phyloP scores from a whole-genome alignment of 768 basidiomycete species.

The Sarcodon aspratus region DNA sequence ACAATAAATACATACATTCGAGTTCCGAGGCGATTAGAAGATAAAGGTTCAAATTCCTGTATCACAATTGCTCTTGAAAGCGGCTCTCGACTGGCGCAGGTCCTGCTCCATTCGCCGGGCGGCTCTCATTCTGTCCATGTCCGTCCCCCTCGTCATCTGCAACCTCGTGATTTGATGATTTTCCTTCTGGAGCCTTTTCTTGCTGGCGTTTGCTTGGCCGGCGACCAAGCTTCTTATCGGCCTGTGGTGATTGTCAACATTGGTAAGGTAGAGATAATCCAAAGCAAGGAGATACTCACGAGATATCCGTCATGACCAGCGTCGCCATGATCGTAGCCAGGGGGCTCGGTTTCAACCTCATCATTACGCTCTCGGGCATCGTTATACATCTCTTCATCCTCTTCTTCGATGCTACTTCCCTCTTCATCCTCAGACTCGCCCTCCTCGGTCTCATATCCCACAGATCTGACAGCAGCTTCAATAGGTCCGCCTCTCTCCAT shows the following conservation, averaged over 20 bases:
- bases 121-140: constrained; percentile 2
- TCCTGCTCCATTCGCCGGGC: constrained; percentile 1
- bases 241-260: constrained; percentile 11
- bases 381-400: constrained; percentile 36
- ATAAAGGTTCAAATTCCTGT: no score
- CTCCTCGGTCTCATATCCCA: constrained; percentile 81
- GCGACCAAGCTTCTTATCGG: constrained; percentile 31
- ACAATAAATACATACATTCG: no score
- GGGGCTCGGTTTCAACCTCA: constrained; percentile 41
- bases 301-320: constrained; percentile 25
- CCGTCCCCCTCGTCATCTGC: constrained; percentile 9
- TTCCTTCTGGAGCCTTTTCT: constrained; percentile 65
- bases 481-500: constrained; percentile 91
- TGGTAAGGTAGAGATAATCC: constrained; percentile 10
- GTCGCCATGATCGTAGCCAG: constrained; percentile 45
- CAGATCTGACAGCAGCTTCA: constrained; percentile 81
- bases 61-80: constrained; percentile 14
- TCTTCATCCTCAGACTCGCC: constrained; percentile 48
- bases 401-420: constrained; percentile 46
- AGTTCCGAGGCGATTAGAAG: no score
- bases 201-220: constrained; percentile 48
- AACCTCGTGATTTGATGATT: constrained; percentile 20
- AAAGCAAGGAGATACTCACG: constrained; percentile 15
- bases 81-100: constrained; percentile 15
- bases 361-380: constrained; percentile 29